Evolutionary conservation across 2,329 filamentous ascomycete species (phyloP), one percentile per base, ranked within the genome.

Genomic region (Hymenoscyphus scutula): DNA sequence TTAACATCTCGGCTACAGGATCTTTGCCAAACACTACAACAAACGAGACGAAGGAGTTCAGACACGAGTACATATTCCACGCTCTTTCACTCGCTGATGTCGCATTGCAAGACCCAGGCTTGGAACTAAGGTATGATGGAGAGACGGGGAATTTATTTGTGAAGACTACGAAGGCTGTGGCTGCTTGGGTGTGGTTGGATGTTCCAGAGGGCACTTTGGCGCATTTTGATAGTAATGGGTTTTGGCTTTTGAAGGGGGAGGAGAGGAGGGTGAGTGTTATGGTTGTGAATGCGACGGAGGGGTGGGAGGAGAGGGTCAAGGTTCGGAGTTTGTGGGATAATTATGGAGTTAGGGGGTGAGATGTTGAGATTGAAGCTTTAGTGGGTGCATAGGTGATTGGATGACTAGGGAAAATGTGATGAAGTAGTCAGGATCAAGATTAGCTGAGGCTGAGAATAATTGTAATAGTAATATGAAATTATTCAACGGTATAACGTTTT

Each of bases 131-230:
- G 3, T 66, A 65, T 27, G 30, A 65, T 53, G 13, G 53, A 1
- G 15, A 19, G 6, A 67, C 41, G 3, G 55, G 37, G 2, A 64
- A 62, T n/a, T 67, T 69, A 53, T 58, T 60, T 6, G 62, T 69
- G 5, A 29, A 63, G 38, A 66, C 68, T 4, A 64, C 61, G 32
- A 67, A 62, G 17, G 67, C 38, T 0, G 64, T 67, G 19, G 68
- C 67, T 3, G 68, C 67, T 34, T 69, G 63, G 66, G 64, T 68
- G 0, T 69, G 68, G 67, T 61, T 70, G n/a, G 66, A 70, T 34
- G 53, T 68, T 7, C 65, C 67, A 1, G 62, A 59, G 13, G 67
- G 65, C 0, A 65, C 62, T 5, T 15, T 67, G 58, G 67, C 60
- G 17, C 67, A 68, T 60, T 69, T 69, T 48, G 60, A 65, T 6